Base-by-base conservation (phyloP, 2,329 filamentous ascomycete genomes). In the Massarina eburnea region DNA sequence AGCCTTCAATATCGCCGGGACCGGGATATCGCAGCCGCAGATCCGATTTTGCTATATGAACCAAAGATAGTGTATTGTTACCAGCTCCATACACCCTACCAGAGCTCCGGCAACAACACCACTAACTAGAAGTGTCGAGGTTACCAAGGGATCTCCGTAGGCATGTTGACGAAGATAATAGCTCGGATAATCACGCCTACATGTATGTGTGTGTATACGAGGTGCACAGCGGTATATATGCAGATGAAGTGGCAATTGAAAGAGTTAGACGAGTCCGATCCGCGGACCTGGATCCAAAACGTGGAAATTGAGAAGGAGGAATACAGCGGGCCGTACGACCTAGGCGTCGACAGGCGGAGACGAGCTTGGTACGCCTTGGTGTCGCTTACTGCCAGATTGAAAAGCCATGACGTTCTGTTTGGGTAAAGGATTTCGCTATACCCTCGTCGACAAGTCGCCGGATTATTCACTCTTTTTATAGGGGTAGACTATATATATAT, bases 31-130 rank as follows among this genome's bases (percentile, higher is more conserved):
- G 35, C 39, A 52, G 45, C 52, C 52, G 52, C 39, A 41, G 45
- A 53, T 39, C 52, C 47, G 50, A 44, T 33, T 21, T 29, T 32
- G 30, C 38, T 29, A 52, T 38, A 55, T 55, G 47, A 55, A 53
- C 3, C 19, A 24, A 41, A 46, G 20, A 50, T n/a, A 7, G 22
- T 53, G 48, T 36, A 38, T 43, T 15, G n/a, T 12, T 35, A 24
- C 24, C 10, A 22, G 22, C 24, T 6, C 17, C 21, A 30, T 38
- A 19, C 34, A 29, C 39, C 43, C 41, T 46, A 32, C 37, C 36
- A 51, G 43, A n/a, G n/a, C n/a, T n/a, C 36, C 36, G 43, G 30
- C 41, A 46, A 32, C 43, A 42, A 35, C 29, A 21, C 46, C 45
- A 47, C 48, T 39, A 15, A 38, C 12, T 22, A 15, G 39, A 32